phyloP scores from a whole-genome alignment of 225 moss, liverwort and hornwort species.

The Pseudisothecium myosuroides region DNA sequence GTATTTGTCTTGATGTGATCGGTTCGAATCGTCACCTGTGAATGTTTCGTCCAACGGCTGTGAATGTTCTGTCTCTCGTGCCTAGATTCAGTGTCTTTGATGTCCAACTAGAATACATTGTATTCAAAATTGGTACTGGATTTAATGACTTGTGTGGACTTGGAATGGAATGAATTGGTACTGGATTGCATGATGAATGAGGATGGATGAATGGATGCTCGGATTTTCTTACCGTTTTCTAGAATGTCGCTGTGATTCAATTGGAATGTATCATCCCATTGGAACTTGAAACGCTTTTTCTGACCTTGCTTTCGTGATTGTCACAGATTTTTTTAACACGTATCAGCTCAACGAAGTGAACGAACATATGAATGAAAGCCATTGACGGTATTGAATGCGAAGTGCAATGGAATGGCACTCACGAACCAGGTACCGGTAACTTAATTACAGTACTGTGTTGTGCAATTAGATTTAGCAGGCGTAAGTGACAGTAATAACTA shows the following conservation, averaged over 20 bases:
- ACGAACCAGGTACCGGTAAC: background rate
- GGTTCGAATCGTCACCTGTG: background rate
- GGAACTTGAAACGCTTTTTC: background rate
- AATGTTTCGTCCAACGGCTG: background rate
- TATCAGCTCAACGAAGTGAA: background rate
- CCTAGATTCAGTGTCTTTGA: background rate
- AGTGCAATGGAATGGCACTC: background rate
- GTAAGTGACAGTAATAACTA: background rate
- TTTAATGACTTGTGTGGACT: too few relatives aligned
- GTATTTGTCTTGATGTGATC: background rate
- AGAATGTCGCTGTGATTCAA: background rate
- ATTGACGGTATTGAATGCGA: background rate
- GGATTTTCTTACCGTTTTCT: background rate
- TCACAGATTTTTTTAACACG: conserved; percentile 3
- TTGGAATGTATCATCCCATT: background rate
- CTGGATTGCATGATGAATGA: background rate
- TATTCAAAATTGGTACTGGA: background rate
- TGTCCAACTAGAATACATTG: background rate
- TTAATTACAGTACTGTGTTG: background rate
- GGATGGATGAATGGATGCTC: background rate
- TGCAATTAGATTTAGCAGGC: background rate
- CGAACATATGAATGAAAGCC: background rate
- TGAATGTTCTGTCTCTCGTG: background rate
- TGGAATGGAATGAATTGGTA: too few relatives aligned
- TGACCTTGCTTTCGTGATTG: background rate